Base-by-base conservation (phyloP, 2,329 filamentous ascomycete species). In the Uncinocarpus reesii region DNA sequence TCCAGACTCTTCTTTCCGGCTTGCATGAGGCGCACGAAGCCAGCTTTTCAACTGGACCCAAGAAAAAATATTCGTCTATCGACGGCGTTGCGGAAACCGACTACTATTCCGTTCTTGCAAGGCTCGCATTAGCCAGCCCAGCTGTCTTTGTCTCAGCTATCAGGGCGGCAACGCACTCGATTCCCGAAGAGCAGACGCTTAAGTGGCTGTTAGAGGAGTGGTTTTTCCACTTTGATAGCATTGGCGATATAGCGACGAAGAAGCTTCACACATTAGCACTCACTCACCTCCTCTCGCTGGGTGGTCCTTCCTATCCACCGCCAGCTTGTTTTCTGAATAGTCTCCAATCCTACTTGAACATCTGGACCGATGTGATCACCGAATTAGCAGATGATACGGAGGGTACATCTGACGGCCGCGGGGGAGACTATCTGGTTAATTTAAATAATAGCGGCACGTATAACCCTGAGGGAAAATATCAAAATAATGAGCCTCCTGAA, bases 81-180 rank as follows among this genome's bases (percentile, higher is more conserved):
- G 83, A 83, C 57, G 79, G 81, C 10, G 75, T 88, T 8, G 81
- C 85, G 0, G 81, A 95, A 60, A 84, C 84, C 0, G 86, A 95
- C 61, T 95, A 94, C 63, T 84, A 94, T 60, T 78, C 80, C 3
- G 80, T 96, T 1, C 73, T 98, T 1, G 82, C 86, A 1, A 83
- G 89, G 1, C 75, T 96, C 13, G 78, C 82, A 0, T 69, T 94
- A 1, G 80, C 81, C 0, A 83, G 84, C 31, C 86, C 89, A 0
- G 66, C 67, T 2, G 70, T 84, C 1, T 83, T 95, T 55, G 69
- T 81, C 10, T 69, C 72, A 38, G 74, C 73, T 0, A 59, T 78
- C 43, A 59, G 60, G 7, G 61, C 66, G 8, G 61, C 68, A 7
- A 61, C 60, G 18, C 57, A 58, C 2, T 29, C 38, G 11, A 57